Evolutionary conservation across 176 grass and related monocot genomes (phyloP).

Genomic region (Musa itinerans): DNA sequence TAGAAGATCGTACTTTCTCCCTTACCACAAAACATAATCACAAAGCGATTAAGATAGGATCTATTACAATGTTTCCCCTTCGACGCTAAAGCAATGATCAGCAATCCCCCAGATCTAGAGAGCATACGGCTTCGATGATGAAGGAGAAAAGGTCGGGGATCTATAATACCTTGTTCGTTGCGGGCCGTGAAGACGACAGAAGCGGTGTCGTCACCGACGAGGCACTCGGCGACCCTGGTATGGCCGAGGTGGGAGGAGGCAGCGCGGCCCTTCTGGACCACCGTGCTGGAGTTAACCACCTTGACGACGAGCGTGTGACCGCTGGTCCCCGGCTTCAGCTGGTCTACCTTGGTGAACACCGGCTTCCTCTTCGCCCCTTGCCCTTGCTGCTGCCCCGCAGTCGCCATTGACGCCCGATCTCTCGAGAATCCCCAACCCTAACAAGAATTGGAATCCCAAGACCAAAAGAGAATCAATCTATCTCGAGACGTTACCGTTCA

Average conservation of each 20-base stretch:
- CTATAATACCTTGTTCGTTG: not conserved
- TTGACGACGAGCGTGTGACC: not conserved
- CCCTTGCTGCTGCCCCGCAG: not conserved
- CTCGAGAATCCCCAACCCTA: not conserved
- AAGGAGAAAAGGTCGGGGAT: too few relatives aligned
- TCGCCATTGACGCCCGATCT: not conserved
- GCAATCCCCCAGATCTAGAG: too few relatives aligned
- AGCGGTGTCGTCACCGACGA: not conserved
- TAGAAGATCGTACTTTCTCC: too few relatives aligned
- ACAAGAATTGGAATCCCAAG: not conserved
- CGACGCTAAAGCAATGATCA: too few relatives aligned
- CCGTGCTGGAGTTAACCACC: not conserved
- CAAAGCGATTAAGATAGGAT: too few relatives aligned
- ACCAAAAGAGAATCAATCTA: not conserved
- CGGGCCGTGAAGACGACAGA: not conserved
- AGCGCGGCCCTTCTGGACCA: not conserved
- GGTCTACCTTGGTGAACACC: not conserved
- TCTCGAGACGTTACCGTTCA: too few relatives aligned
- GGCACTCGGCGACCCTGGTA: not conserved
- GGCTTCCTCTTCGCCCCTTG: not conserved
- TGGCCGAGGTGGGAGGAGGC: not conserved
- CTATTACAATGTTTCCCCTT: too few relatives aligned
- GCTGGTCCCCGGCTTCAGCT: not conserved
- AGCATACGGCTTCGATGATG: too few relatives aligned
- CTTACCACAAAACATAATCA: too few relatives aligned